Conservation (phyloP, 805 yeast genomes). For the Candida piceae region DNA sequence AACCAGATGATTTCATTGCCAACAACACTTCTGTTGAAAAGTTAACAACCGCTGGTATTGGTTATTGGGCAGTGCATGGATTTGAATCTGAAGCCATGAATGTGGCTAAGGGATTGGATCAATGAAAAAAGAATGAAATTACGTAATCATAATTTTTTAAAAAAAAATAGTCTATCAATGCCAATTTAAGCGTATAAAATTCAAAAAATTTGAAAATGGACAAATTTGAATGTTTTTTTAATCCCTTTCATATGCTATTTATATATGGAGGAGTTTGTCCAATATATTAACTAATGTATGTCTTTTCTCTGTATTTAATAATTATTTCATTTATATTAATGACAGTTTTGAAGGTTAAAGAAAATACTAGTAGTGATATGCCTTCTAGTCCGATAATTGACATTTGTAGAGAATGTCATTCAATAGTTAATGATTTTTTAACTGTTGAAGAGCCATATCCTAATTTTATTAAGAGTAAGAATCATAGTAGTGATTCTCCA, state of each 20-base stretch:
- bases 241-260: no score
- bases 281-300: no score
- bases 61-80: conserved; percentile 79
- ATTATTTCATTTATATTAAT: no score
- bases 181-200: no score
- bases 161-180: no score
- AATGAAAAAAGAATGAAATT: no score
- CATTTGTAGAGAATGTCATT: conserved; percentile 20
- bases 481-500: conserved; percentile 2
- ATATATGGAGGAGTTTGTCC: no score
- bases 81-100: conserved; percentile 63
- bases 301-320: no score
- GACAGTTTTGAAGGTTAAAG: no score
- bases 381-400: conserved; percentile 15
- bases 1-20: conserved; percentile 85
- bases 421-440: conserved; percentile 12
- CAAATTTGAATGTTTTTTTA: no score
- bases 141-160: no score
- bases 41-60: conserved; percentile 53
- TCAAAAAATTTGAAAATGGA: no score
- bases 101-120: conserved; percentile 71
- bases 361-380: conserved; percentile 8
- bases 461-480: conserved; percentile 1
- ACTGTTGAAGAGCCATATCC: conserved; percentile 9
- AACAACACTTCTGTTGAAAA: conserved; percentile 60